Base-by-base conservation (phyloP, 2,329 filamentous ascomycete species). In the Mycocentrospora acerina region DNA sequence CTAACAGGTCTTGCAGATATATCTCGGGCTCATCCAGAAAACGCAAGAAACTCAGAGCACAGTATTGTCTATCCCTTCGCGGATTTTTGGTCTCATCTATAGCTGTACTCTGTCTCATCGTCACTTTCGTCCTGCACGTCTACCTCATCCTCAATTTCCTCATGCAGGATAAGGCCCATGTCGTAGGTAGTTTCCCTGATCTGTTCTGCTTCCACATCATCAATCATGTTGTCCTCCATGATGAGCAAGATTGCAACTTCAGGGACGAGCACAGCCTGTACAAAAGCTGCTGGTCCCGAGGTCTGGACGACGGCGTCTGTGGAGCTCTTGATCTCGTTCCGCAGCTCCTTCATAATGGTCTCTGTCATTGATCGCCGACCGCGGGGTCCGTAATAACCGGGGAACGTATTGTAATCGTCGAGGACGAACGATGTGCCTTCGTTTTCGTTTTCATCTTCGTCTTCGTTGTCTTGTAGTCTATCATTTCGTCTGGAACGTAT, bases 321-420 rank as follows among this genome's bases (percentile, higher is more conserved):
- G 12, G 45, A 48, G 9, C 48, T 40, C 11, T 62, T 45, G 13
- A 69, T 60, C 5, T 57, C 48, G 4, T 51, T 46, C 9, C 51
- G 48, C 7, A 68, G 48, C 1, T 58, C 29, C 0, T 43, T 22
- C 35, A 60, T 60, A 3, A 69, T 53, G 13, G 38, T 40, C 19
- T 64, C 83, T 29, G 81, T 86, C 77, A 95, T 88, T 35, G 78
- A 69, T 32, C 80, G 79, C 35, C 86, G 75, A 1, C 90, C 90
- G 14, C 83, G 79, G 3, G 83, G 78, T 2, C 90, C 90, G 66
- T 95, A 95, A 67, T 95, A 95, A 0, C 90, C 90, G 0, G 57
- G 56, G n/a, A 50, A 57, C 0, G 47, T 43, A 7, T 43, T 24
- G 15, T 40, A 34, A 15, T 53, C 51, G 32, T 60, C 53, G 17